Base-by-base conservation (phyloP, 139 green algal species). In the Picochlorum sp. region DNA sequence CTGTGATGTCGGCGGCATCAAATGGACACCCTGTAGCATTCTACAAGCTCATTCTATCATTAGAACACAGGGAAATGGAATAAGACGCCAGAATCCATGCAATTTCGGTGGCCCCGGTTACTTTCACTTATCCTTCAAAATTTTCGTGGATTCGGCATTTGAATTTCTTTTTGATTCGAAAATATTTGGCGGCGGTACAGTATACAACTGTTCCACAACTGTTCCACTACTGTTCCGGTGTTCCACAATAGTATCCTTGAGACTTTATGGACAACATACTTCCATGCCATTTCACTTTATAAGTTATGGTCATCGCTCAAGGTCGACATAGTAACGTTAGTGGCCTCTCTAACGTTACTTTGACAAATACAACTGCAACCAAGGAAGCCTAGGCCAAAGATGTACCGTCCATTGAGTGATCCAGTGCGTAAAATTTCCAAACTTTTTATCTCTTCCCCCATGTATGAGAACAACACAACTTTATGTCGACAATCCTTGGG, bases 231-330 rank as follows among this genome's bases (percentile, higher is more conserved):
- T 54, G 47, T 54, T 54, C 47, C 47, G 47, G 47, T 54, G 47
- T 54, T 54, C 47, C 47, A 54, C 47, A 54, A 54, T 24, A 54
- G 47, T 54, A 54, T n/a, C n/a, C 47, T 54, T 54, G 47, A 54
- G 47, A 54, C 47, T 24, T 54, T 54, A 2, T 54, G 16, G 47
- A 54, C 47, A 54, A 54, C 16, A 24, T 54, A 54, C 4, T 52
- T 52, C 46, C 46, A 52, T 52, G 46, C 47, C 47, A 3, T 1
- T 24, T 54, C 47, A 54, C 15, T 54, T 15, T 0, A 18, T 24
- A 54, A 24, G 15, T 54, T 1, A 54, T 54, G 7, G 10, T 54
- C 47, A 54, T 1, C 47, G 0, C 8, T 54, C 47, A 54, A 54
- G 47, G 47, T 54, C 47, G 47, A 54, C 5, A 54, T 24, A 54